Evolutionary conservation across 345 rosid genomes (phyloP), one percentile per base, ranked within the genome.

Genomic region (Eucalyptus leucophloia): DNA sequence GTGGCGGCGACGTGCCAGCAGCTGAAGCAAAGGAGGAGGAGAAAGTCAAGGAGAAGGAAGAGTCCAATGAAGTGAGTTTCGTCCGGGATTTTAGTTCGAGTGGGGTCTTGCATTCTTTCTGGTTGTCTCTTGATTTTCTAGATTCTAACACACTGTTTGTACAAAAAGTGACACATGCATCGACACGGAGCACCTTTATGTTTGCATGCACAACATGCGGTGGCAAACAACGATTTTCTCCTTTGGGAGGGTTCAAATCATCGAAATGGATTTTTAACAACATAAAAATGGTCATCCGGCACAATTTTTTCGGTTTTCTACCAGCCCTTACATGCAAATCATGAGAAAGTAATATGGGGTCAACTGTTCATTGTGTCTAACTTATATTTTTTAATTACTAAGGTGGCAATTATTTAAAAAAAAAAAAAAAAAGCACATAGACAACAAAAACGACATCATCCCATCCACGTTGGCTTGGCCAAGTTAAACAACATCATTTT

Each of bases 21-120:
- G 92, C 89, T 80, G 97, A 95, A 94, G 37, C 96, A 23, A 95
- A 95, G 89, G 99, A 95, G 89, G 99, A 96, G 85, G 97, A 97
- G 90, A 96, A 97, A 90, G 94, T 93, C 8, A 15, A 49, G 51
- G 51, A 49, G 18, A 49, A 49, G 51, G 51, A 49, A 49, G 51
- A 49, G 51, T 49, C 51, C 51, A 49, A 5, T 49, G 51, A 49
- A 18, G 51, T 5, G 51, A 49, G 18, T 49, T 49, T 49, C 3
- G 51, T 49, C 51, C 18, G 51, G 51, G 51, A 49, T 49, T 49
- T 49, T 49, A 49, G 51, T 49, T 49, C 51, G 18, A 49, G 18
- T 49, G 51, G 51, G 18, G 18, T 49, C 51, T 14, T 49, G 34
- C 72, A 62, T 62, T 62, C 72, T 7, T 5, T 67, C 16, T 86